Conservation (phyloP, 140 eudicot genomes). For the Artemisia princeps region DNA sequence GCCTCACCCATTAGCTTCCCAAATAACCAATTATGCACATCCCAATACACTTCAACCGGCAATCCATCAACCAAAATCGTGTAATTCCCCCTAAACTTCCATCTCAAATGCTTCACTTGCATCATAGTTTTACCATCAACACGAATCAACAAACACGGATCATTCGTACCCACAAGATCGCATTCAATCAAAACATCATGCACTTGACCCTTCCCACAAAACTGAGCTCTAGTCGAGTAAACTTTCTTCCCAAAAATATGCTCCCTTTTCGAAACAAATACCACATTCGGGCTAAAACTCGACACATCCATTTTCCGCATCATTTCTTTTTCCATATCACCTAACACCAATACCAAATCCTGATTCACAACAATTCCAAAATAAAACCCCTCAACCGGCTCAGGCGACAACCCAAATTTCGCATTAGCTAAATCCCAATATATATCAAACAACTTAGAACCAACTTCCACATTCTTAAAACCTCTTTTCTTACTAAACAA, state of each 20-base stretch:
- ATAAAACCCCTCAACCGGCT: constrained; percentile 51
- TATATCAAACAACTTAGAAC: constrained; percentile 34
- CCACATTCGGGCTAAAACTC: constrained; percentile 29
- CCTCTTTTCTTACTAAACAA: constrained; percentile 54
- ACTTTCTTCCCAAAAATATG: constrained; percentile 54
- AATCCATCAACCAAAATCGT: constrained; percentile 55
- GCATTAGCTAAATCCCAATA: constrained; percentile 61
- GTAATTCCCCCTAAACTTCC: constrained; percentile 74
- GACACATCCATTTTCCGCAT: constrained; percentile 35
- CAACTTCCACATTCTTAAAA: constrained; percentile 31
- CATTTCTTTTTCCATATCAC: constrained; percentile 46
- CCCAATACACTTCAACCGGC: constrained; percentile 74
- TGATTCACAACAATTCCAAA: constrained; percentile 42
- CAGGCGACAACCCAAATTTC: constrained; percentile 52
- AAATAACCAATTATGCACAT: constrained; percentile 64
- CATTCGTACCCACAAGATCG: constrained; percentile 31
- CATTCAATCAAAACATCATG: constrained; percentile 53
- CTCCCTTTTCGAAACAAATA: constrained; percentile 45
- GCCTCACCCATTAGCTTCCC: constrained; percentile 47
- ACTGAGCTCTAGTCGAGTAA: constrained; percentile 40
- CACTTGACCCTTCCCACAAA: constrained; percentile 39
- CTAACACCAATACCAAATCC: constrained; percentile 45
- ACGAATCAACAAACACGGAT: constrained; percentile 43
- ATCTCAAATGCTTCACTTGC: constrained; percentile 52
- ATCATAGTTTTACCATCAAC: constrained; percentile 44